phyloP scores from a whole-genome alignment of 495 filamentous ascomycete genomes.

The Aspergillus heteromorphus region DNA sequence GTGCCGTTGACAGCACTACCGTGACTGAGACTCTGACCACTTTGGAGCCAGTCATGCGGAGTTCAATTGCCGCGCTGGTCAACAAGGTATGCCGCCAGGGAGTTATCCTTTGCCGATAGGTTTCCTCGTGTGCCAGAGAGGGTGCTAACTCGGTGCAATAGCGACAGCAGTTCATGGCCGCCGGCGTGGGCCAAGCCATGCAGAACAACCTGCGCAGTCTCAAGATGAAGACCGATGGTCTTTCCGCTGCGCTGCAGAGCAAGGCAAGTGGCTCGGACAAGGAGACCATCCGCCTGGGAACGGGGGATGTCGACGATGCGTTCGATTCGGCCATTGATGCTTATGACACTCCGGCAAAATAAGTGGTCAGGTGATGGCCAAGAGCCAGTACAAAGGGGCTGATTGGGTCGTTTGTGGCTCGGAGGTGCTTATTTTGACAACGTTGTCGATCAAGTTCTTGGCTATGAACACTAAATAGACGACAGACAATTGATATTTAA shows the following conservation, averaged over 20 bases:
- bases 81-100: background rate
- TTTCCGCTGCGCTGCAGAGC: constrained; percentile 3
- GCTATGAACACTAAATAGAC: too few relatives aligned
- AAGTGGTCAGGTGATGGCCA: too few relatives aligned
- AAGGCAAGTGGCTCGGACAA: constrained; percentile 1
- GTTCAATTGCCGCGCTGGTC: background rate
- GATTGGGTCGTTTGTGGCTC: too few relatives aligned
- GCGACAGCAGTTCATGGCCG: background rate
- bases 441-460: too few relatives aligned
- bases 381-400: too few relatives aligned
- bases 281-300: constrained; percentile 1
- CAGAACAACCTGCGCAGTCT: background rate
- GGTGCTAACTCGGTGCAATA: background rate
- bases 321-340: background rate
- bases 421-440: too few relatives aligned
- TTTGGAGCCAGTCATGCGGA: background rate
- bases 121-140: background rate
- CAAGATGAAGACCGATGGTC: background rate
- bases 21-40: constrained; percentile 1
- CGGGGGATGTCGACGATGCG: constrained; percentile 3
- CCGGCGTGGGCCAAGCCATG: constrained; percentile 4
- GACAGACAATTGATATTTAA: too few relatives aligned
- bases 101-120: background rate
- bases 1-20: background rate
- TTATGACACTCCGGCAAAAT: background rate